Evolutionary conservation across 805 yeast genomes (phyloP), one percentile per base, ranked within the genome.

Genomic region (Suhomyces emberorum): DNA sequence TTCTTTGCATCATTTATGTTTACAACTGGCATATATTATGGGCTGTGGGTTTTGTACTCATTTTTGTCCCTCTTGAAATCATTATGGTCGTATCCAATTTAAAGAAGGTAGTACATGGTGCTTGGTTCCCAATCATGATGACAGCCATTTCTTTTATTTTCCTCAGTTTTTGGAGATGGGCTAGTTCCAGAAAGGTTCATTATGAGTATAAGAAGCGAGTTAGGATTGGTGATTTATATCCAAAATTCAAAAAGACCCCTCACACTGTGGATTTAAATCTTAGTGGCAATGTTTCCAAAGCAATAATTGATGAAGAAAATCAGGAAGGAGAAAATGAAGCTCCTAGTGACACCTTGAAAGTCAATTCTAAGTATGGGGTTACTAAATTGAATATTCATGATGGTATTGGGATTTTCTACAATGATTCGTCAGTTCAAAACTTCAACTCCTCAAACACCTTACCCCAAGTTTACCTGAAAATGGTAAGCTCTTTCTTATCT

Each of bases 121-220:
- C 81, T 1, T 77, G 83, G 83, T 76, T 77, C 47, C 77, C 83
- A 1, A 52, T 77, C 21, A 56, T 69, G 59, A 61, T 75, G 51
- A 52, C 75, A 6, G 56, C 52, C 2, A n/a, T 73, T 3, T 49
- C 62, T 28, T 56, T 64, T 40, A 25, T 39, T 0, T 68, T 70
- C 38, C 59, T 76, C 26, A 29, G 55, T 4, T 56, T 64, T 38
- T 76, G 81, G 81, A 60, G 77, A 48, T 73, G 73, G 70, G 59
- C 59, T 30, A 57, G 77, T 33, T 51, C 64, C 24, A 53, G 59
- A 42, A 64, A 68, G 34, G 63, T 70, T 18, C 55, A 61, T 28
- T 51, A 63, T 24, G 76, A 74, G 34, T 54, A 55, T 32, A 43
- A 46, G 12, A 43, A 58, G 4, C 54, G 69, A 39, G 54, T 62